These are phyloP conservation scores for Ceratocystis ficicola DNA, from an alignment of 2,329 filamentous ascomycete genomes.

Conservation along the genomic window DNA sequence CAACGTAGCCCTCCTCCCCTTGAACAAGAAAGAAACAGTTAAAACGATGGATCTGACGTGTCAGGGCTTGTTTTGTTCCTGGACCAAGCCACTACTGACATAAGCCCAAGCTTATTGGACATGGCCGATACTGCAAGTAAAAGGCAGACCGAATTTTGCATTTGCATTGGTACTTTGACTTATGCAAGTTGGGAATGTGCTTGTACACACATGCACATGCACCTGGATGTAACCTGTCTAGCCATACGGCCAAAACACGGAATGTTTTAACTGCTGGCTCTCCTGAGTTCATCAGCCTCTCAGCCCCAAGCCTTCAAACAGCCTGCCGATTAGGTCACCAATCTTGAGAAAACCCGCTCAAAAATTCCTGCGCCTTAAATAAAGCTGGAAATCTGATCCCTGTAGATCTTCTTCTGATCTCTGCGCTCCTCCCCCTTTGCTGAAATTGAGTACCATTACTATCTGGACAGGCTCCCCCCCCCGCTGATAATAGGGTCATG, in stretches of 20 bases:
- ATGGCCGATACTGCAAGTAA: too few species aligned
- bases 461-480: not conserved
- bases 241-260: not conserved
- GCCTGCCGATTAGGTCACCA: too few species aligned
- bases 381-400: not conserved
- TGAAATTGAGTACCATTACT: conserved; percentile 1
- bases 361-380: not conserved
- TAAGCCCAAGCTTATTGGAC: too few species aligned
- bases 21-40: not conserved
- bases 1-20: not conserved
- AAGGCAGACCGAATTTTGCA: too few species aligned
- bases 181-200: not conserved
- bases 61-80: not conserved
- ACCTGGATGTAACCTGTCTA: not conserved
- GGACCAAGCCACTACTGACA: not conserved
- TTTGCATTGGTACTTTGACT: not conserved
- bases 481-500: not conserved
- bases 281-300: not conserved
- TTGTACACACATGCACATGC: not conserved
- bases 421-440: not conserved
- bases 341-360: not conserved
- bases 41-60: not conserved
- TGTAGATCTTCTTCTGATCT: not conserved
- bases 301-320: not conserved
- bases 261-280: not conserved